These are phyloP conservation scores for Aspergillus ochraceus DNA, from an alignment of 2,329 filamentous ascomycete genomes.

Conservation along the genomic window DNA sequence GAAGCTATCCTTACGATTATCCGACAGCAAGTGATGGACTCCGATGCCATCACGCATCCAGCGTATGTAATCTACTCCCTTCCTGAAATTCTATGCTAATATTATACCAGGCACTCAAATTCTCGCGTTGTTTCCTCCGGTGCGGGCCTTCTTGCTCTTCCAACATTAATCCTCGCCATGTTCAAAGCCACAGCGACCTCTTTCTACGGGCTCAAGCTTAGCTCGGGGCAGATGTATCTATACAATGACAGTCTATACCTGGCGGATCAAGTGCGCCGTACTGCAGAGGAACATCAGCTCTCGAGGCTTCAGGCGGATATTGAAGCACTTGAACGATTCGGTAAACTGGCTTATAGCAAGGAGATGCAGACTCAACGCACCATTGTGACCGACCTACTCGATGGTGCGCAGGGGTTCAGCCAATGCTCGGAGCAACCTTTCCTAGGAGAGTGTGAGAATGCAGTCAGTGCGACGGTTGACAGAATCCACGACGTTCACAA, in stretches of 20 bases:
- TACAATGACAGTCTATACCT: constrained; percentile 65
- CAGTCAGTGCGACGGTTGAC: constrained; percentile 58
- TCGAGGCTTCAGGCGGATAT: constrained; percentile 56
- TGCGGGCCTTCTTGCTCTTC: constrained; percentile 45
- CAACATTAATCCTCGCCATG: constrained; percentile 51
- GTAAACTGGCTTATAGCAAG: constrained; percentile 60
- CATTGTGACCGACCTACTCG: constrained; percentile 62
- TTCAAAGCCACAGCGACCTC: constrained; percentile 51
- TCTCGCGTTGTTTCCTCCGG: constrained; percentile 43
- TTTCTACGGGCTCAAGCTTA: constrained; percentile 45
- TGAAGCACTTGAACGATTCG: constrained; percentile 58
- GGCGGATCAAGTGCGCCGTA: constrained; percentile 52
- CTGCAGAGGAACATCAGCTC: constrained; percentile 49
- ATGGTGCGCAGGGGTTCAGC: constrained; percentile 62
- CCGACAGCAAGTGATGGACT: constrained; percentile 42
- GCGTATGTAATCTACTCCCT: constrained; percentile 29
- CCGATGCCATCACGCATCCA: constrained; percentile 37
- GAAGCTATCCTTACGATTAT: constrained; percentile 62
- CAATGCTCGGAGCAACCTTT: constrained; percentile 61
- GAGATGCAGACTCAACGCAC: constrained; percentile 67
- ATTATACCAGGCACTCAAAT: constrained; percentile 28
- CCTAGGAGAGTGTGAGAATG: constrained; percentile 60
- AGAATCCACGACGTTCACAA: constrained; percentile 57
- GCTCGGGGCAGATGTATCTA: constrained; percentile 61
- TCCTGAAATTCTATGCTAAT: constrained; percentile 18